A percentile compares a stretch with the other conserved stretches of the same genome.
Conservation (phyloP, 305 asterid species). For the Fraxinus angustifolia region DNA sequence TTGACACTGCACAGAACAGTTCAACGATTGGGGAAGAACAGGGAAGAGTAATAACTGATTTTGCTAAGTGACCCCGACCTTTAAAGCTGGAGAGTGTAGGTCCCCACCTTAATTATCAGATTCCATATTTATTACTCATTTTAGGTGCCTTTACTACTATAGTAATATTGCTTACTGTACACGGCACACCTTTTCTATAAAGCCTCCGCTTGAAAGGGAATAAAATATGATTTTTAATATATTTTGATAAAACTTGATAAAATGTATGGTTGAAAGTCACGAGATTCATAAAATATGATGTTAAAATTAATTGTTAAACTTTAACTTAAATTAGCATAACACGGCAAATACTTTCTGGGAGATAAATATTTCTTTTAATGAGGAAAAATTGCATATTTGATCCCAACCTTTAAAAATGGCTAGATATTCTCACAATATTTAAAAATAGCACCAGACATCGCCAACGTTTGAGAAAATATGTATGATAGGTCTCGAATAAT, state of each 20-base stretch:
- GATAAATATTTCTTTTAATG: neutral
- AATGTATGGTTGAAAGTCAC: no score
- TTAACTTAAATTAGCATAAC: neutral
- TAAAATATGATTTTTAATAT: no score
- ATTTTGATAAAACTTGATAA: no score
- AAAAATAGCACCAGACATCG: neutral
- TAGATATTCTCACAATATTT: neutral
- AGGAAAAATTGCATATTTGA: neutral
- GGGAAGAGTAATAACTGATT: neutral
- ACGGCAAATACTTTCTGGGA: neutral
- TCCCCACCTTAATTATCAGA: neutral
- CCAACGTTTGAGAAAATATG: neutral
- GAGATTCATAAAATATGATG: no score
- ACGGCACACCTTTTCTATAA: neutral
- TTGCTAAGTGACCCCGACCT: neutral
- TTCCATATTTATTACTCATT: neutral
- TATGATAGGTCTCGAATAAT: neutral
- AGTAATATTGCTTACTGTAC: neutral
- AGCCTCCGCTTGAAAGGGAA: no score
- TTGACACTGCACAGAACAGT: neutral
- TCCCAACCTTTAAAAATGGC: neutral
- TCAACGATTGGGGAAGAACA: neutral
- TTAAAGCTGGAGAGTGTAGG: no score
- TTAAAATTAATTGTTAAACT: no score
- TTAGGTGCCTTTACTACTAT: neutral